Percentiles rank a stretch among this genome's conserved stretches.
These are phyloP conservation scores for Lasiodiplodia gonubiensis DNA, from an alignment of 2,329 filamentous ascomycete genomes.

Conservation along the genomic window DNA sequence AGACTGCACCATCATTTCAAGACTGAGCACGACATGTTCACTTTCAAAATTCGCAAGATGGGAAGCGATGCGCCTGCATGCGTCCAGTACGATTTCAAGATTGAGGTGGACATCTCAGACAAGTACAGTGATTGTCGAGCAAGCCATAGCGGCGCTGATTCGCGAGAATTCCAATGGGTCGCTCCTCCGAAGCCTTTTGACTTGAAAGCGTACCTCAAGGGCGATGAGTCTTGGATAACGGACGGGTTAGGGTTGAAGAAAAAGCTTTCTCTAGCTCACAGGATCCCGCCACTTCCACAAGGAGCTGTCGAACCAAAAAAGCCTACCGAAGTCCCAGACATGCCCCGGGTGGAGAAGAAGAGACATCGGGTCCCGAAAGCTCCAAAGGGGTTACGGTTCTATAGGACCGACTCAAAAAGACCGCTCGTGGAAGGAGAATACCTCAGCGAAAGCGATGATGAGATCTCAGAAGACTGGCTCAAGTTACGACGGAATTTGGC, in stretches of 20 bases:
- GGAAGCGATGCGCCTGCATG: slow-evolving; percentile 14
- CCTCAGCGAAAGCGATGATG: slow-evolving; percentile 52
- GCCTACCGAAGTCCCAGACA: slow-evolving; percentile 33
- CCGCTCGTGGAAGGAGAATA: slow-evolving; percentile 45
- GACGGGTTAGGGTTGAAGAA: slow-evolving; percentile 30
- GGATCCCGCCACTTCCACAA: not conserved
- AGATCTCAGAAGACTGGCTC: slow-evolving; percentile 35
- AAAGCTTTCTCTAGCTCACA: not conserved
- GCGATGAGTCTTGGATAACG: slow-evolving; percentile 43
- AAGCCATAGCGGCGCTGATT: slow-evolving; percentile 37
- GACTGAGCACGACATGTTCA: slow-evolving; percentile 44
- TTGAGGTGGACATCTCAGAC: slow-evolving; percentile 34
- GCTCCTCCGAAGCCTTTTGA: slow-evolving; percentile 45
- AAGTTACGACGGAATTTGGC: slow-evolving; percentile 43
- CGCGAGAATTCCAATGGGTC: slow-evolving; percentile 40
- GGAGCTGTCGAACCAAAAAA: slow-evolving; percentile 29
- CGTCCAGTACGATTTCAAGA: slow-evolving; percentile 30
- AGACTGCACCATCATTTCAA: slow-evolving; percentile 45
- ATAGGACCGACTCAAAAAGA: slow-evolving; percentile 48
- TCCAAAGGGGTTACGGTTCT: slow-evolving; percentile 44
- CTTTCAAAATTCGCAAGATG: slow-evolving; percentile 31
- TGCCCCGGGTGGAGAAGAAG: slow-evolving; percentile 34
- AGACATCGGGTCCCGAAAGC: slow-evolving; percentile 46
- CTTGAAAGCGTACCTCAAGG: slow-evolving; percentile 40
- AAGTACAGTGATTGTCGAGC: slow-evolving; percentile 35